phyloP scores from a whole-genome alignment of 768 basidiomycete genomes.

The Xanthoconium purpureum region DNA sequence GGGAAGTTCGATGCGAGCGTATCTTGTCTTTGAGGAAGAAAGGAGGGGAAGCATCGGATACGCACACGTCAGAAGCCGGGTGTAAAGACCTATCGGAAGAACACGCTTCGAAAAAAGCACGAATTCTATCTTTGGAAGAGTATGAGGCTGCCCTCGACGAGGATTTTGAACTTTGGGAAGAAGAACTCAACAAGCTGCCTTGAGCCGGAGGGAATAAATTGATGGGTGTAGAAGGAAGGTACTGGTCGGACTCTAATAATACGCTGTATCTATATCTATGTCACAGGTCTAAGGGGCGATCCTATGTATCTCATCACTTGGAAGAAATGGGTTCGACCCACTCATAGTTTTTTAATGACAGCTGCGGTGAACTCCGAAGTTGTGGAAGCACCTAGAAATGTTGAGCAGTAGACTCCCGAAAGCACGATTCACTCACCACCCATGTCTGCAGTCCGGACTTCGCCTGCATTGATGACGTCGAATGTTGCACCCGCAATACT shows the following conservation, averaged over 20 bases:
- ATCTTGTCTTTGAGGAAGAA: constrained; percentile 60
- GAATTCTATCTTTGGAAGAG: constrained; percentile 44
- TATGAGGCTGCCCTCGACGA: constrained; percentile 51
- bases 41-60: constrained; percentile 12
- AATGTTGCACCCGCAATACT: constrained; percentile 90
- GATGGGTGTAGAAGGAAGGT: constrained; percentile 15
- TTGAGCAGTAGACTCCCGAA: constrained; percentile 5
- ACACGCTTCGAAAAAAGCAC: constrained; percentile 41
- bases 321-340: neutral
- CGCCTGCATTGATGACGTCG: constrained; percentile 84
- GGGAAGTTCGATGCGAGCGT: constrained; percentile 63
- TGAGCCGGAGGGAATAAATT: neutral
- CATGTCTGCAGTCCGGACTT: constrained; percentile 93
- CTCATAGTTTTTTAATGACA: constrained; percentile 76
- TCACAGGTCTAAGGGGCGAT: constrained; percentile 8
- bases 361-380: constrained; percentile 95
- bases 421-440: constrained; percentile 58
- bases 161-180: constrained; percentile 44
- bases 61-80: constrained; percentile 2
- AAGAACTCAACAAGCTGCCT: constrained; percentile 32
- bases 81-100: constrained; percentile 14
- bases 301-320: neutral
- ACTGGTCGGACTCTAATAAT: constrained; percentile 11
- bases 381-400: constrained; percentile 65
- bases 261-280: constrained; percentile 26